These are phyloP conservation scores for Pythium oligandrum DNA, from an alignment of 352 stramenopile genomes.

Conservation along the genomic window DNA sequence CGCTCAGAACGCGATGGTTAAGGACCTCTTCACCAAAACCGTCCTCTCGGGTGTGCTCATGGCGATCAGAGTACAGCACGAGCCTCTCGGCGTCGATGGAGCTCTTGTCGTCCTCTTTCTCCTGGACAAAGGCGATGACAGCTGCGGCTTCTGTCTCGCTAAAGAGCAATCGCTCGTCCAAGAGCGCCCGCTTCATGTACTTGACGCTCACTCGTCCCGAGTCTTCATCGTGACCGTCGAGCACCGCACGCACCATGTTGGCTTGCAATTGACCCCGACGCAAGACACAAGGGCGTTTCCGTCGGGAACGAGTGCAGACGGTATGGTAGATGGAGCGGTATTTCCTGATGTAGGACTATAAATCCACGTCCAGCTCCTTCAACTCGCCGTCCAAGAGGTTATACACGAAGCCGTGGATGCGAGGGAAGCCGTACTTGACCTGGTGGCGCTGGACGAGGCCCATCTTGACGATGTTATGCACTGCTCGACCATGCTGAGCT, in stretches of 20 bases:
- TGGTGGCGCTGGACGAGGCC: slow-evolving; percentile 83
- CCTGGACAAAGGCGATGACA: slow-evolving; percentile 43
- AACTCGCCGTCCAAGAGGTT: slow-evolving; percentile 74
- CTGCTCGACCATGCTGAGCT: slow-evolving; percentile 89
- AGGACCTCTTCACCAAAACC: no score
- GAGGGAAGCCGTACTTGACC: slow-evolving; percentile 85
- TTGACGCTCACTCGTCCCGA: slow-evolving; percentile 42
- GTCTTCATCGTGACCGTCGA: slow-evolving; percentile 60
- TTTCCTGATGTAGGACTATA: slow-evolving; percentile 68
- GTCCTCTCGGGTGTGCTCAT: no score
- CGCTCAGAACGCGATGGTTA: neutral
- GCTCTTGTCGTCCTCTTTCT: slow-evolving; percentile 26
- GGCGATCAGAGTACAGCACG: slow-evolving; percentile 48
- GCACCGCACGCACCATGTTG: slow-evolving; percentile 68
- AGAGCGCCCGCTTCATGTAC: slow-evolving; percentile 62
- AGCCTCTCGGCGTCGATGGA: slow-evolving; percentile 58
- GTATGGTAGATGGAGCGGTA: slow-evolving; percentile 82
- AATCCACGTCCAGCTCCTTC: slow-evolving; percentile 85
- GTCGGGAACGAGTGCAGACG: slow-evolving; percentile 68
- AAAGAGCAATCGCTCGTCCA: slow-evolving; percentile 74
- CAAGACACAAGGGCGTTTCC: slow-evolving; percentile 28
- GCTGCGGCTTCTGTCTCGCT: slow-evolving; percentile 63
- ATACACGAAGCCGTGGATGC: slow-evolving; percentile 87
- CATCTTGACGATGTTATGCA: slow-evolving; percentile 92
- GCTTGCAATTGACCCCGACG: slow-evolving; percentile 60